Percentiles rank a stretch among this genome's conserved stretches.
Evolutionary conservation across 371 early-diverging fungal genomes (phyloP).

Genomic region (Apophysomyces variabilis): DNA sequence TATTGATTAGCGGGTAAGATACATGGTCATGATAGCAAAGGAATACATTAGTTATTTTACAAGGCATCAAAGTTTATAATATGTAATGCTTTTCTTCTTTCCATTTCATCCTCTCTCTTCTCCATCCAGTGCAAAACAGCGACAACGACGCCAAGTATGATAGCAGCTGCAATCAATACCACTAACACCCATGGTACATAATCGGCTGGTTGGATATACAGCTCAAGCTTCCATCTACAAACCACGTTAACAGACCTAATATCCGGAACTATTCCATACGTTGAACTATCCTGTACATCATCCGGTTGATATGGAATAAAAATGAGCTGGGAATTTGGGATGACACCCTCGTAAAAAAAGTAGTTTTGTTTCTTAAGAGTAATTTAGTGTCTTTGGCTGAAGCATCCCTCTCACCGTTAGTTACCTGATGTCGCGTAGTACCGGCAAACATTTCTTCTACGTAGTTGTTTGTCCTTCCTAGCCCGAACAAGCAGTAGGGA

Average conservation of each 20-base stretch:
- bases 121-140: conserved; percentile 76
- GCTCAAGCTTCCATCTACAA: conserved; percentile 79
- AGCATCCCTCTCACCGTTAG: background rate
- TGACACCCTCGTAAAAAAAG: conserved; percentile 78
- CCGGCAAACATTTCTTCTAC: conserved; percentile 92
- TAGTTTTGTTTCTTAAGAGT: conserved; percentile 38
- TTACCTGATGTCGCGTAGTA: conserved; percentile 67
- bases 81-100: conserved; percentile 73
- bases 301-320: conserved; percentile 83
- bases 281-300: conserved; percentile 50
- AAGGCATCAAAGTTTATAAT: conserved; percentile 93
- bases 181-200: conserved; percentile 80
- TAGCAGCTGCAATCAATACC: conserved; percentile 66
- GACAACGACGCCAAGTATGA: conserved; percentile 71
- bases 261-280: conserved; percentile 21
- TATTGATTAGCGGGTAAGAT: background rate
- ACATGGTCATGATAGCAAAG: background rate
- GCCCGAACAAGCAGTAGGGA: conserved; percentile 86
- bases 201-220: conserved; percentile 86
- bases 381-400: background rate
- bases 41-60: conserved; percentile 35
- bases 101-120: conserved; percentile 80
- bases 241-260: background rate
- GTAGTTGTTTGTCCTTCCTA: conserved; percentile 95
- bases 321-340: conserved; percentile 92